phyloP scores from a whole-genome alignment of 202 grass and related monocot species.

The Dendrocalamus latiflorus region DNA sequence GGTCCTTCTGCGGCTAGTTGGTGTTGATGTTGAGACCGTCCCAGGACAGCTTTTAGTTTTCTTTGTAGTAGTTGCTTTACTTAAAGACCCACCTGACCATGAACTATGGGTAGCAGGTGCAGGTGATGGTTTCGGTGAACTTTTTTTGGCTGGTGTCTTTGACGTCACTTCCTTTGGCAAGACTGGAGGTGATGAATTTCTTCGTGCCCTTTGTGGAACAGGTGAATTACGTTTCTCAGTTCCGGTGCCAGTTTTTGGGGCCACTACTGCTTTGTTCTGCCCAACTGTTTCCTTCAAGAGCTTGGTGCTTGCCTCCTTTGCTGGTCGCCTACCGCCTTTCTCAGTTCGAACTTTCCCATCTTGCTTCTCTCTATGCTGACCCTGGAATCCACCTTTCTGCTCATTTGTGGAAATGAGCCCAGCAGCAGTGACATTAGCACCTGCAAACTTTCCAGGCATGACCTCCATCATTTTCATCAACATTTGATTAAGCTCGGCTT shows the following conservation, averaged over 20 bases:
- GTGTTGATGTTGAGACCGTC: slow-evolving; percentile 46
- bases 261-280: slow-evolving; percentile 45
- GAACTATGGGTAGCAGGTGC: slow-evolving; percentile 59
- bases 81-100: slow-evolving; percentile 63
- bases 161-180: slow-evolving; percentile 62
- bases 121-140: slow-evolving; percentile 68
- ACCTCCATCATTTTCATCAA: slow-evolving; percentile 95
- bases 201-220: slow-evolving; percentile 52
- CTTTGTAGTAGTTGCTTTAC: slow-evolving; percentile 62
- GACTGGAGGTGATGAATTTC: slow-evolving; percentile 88
- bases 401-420: slow-evolving; percentile 47
- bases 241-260: slow-evolving; percentile 39
- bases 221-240: slow-evolving; percentile 67
- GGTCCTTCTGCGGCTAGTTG: slow-evolving; percentile 61
- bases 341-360: slow-evolving; percentile 58
- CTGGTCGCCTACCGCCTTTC: slow-evolving; percentile 51
- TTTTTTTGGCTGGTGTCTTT: slow-evolving; percentile 62
- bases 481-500: slow-evolving; percentile 95
- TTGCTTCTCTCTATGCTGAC: slow-evolving; percentile 65
- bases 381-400: slow-evolving; percentile 43
- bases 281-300: slow-evolving; percentile 43
- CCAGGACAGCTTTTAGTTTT: slow-evolving; percentile 51
- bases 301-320: slow-evolving; percentile 47
- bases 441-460: slow-evolving; percentile 66
- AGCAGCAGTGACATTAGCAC: slow-evolving; percentile 24